Conservation (phyloP, 768 basidiomycete genomes). For the Holtermanniella nyarrowii region DNA sequence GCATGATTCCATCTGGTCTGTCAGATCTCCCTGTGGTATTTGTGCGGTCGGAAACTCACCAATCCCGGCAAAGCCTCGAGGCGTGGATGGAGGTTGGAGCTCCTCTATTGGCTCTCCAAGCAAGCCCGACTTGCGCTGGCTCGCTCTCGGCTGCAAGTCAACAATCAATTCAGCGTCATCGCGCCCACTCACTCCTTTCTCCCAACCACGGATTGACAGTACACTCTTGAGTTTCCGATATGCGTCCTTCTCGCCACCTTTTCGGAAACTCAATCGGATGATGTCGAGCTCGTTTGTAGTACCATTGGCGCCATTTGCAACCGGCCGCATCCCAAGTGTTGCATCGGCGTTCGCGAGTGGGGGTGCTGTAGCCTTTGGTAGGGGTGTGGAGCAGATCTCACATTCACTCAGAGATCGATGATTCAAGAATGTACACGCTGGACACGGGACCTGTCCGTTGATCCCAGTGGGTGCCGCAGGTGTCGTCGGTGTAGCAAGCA, state of each 20-base stretch:
- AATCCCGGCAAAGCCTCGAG: slow-evolving; percentile 43
- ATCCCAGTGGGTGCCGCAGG: background rate
- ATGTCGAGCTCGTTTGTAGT: slow-evolving; percentile 26
- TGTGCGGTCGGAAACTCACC: slow-evolving; percentile 41
- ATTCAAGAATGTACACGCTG: slow-evolving; percentile 87
- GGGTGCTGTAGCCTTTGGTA: slow-evolving; percentile 42
- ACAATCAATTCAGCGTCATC: background rate
- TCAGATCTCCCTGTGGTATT: background rate
- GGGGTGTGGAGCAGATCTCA: slow-evolving; percentile 72
- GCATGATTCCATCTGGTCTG: slow-evolving; percentile 65
- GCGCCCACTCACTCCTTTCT: slow-evolving; percentile 42
- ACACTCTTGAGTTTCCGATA: slow-evolving; percentile 66
- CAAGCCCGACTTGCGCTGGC: background rate
- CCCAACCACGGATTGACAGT: slow-evolving; percentile 65
- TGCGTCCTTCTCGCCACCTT: slow-evolving; percentile 74
- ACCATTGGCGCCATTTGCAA: slow-evolving; percentile 1
- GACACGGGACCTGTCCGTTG: slow-evolving; percentile 51
- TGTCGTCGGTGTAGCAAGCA: slow-evolving; percentile 2
- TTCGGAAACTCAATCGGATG: slow-evolving; percentile 80
- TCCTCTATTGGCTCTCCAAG: background rate
- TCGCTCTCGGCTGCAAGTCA: slow-evolving; percentile 1
- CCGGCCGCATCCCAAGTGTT: background rate
- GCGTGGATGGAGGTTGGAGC: background rate
- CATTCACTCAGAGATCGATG: slow-evolving; percentile 60
- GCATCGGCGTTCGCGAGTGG: slow-evolving; percentile 7